Conservation (phyloP, 2,329 filamentous ascomycete species). For the Claviceps fusiformis region DNA sequence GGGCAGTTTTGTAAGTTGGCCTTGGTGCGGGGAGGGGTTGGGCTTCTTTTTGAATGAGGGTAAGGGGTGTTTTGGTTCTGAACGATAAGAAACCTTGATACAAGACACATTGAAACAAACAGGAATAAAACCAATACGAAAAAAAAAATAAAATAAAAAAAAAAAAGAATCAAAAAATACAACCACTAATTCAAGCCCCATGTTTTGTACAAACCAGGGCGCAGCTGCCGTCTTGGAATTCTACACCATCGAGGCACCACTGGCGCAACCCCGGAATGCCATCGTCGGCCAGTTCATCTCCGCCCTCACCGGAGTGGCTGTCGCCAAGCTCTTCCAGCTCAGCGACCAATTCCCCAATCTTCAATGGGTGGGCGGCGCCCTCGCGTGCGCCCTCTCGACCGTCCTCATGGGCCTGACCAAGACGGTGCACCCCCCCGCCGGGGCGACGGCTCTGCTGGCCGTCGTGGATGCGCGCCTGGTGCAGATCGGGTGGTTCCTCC, state of each 20-base stretch:
- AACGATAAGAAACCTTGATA: no score
- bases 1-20: constrained; percentile 50
- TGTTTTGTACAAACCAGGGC: constrained; percentile 31
- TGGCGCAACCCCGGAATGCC: constrained; percentile 59
- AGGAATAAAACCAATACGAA: no score
- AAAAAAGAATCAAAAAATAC: no score
- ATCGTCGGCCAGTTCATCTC: constrained; percentile 54
- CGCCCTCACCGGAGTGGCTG: constrained; percentile 43
- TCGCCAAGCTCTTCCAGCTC: constrained; percentile 52
- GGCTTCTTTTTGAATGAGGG: no score
- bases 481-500: constrained; percentile 52
- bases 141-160: no score
- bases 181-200: not conserved
- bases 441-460: constrained; percentile 58
- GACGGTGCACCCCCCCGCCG: constrained; percentile 61
- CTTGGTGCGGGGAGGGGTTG: no score
- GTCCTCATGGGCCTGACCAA: constrained; percentile 55
- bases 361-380: constrained; percentile 50
- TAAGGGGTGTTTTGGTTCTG: no score
- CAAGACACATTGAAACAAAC: no score
- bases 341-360: constrained; percentile 32
- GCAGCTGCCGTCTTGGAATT: constrained; percentile 66
- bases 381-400: constrained; percentile 51
- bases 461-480: constrained; percentile 42
- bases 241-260: constrained; percentile 55